Base-by-base conservation (phyloP, 345 rosid species). In the Bretschneidera sinensis region DNA sequence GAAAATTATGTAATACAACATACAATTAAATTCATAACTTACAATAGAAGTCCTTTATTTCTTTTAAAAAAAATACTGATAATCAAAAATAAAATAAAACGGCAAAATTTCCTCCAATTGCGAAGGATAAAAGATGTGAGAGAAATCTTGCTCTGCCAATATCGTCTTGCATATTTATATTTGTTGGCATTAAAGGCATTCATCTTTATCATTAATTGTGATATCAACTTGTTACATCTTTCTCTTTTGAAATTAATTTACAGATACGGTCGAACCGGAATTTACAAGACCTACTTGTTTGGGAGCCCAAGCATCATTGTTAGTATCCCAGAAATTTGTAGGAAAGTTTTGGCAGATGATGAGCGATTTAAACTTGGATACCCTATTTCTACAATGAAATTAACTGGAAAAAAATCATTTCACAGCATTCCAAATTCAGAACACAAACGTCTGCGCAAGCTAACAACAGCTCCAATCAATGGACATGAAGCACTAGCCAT, bases 211-310 rank as follows among this genome's bases (percentile, higher is more conserved):
- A n/a, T n/a, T n/a, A n/a, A n/a, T n/a, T n/a, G n/a, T n/a, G n/a
- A n/a, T n/a, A n/a, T n/a, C n/a, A n/a, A n/a, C n/a, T n/a, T n/a
- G n/a, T n/a, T n/a, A n/a, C n/a, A n/a, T n/a, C n/a, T n/a, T n/a
- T n/a, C n/a, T 39, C 17, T 9, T 22, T 62, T 18, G 48, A 14
- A 45, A 3, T 48, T 35, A 11, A 15, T 17, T 34, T 43, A 7
- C 66, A 76, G 78, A 50, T 61, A 63, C 33, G 78, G 76, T 1
- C 25, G 74, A 24, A 61, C 57, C 0, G 76, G 82, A 11, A 62
- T 78, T 0, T 74, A 74, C 67, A 74, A 58, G 65, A 64, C 48
- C 34, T 43, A 54, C 43, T 28, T 78, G 62, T 74, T 64, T 18
- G 71, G 76, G 17, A 53, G 69, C 55, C 79, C 82, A 28, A 55